Percentiles rank a stretch among this genome's conserved stretches.
phyloP scores from a whole-genome alignment of 1,284 basidiomycete genomes.

The Cutaneotrichosporon curvatum region DNA sequence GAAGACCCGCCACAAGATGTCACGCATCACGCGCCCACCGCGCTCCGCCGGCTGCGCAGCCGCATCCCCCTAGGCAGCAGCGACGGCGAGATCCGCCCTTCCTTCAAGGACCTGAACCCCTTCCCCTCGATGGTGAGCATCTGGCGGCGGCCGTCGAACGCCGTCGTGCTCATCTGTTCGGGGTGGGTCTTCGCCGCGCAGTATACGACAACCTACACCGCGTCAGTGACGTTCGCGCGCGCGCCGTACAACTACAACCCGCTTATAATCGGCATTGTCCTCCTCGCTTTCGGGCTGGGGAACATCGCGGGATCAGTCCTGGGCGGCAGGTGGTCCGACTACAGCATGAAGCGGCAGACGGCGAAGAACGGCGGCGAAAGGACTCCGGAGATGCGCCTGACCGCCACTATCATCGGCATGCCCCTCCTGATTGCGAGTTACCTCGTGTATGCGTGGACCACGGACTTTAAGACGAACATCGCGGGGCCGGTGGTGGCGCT shows the following conservation, averaged over 20 bases:
- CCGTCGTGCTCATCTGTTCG: slow-evolving; percentile 60
- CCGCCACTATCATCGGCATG: slow-evolving; percentile 53
- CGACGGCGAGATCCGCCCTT: slow-evolving; percentile 52
- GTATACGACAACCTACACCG: slow-evolving; percentile 63
- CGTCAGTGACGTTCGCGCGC: slow-evolving; percentile 54
- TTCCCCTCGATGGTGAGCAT: slow-evolving; percentile 56
- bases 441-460: slow-evolving; percentile 70
- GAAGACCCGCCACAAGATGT: too few relatives aligned
- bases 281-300: slow-evolving; percentile 66
- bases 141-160: slow-evolving; percentile 59
- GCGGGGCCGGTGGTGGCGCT: slow-evolving; percentile 55
- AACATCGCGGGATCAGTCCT: slow-evolving; percentile 61
- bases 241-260: slow-evolving; percentile 62
- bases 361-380: slow-evolving; percentile 56
- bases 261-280: slow-evolving; percentile 64
- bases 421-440: slow-evolving; percentile 49
- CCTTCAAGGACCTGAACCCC: slow-evolving; percentile 66
- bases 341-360: slow-evolving; percentile 54
- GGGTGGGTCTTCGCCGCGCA: slow-evolving; percentile 63
- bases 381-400: slow-evolving; percentile 68
- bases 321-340: slow-evolving; percentile 72
- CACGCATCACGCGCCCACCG: too few relatives aligned
- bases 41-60: neutral
- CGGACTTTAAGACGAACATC: slow-evolving; percentile 56
- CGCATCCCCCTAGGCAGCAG: slow-evolving; percentile 13